Conservation (phyloP, 208 protist species). For the Borovskyia barvae region DNA sequence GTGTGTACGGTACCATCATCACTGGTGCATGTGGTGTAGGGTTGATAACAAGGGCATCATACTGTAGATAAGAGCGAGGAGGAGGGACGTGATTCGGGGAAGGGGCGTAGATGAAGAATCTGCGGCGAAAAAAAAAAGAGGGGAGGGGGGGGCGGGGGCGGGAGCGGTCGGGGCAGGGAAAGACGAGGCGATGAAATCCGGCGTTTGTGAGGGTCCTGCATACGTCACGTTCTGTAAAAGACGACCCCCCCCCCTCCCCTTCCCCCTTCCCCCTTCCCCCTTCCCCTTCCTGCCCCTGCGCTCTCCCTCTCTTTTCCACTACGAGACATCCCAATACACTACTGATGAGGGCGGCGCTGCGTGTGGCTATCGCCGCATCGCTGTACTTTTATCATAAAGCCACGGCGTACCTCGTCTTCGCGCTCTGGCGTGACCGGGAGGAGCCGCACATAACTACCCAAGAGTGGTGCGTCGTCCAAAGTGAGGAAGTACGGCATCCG, state of each 20-base stretch:
- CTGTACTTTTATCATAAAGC: conserved; percentile 25
- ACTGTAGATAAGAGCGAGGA: too few relatives aligned
- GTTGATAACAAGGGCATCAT: not conserved
- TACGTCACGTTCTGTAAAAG: too few relatives aligned
- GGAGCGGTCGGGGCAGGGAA: not conserved
- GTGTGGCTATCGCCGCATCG: conserved; percentile 26
- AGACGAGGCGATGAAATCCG: too few relatives aligned
- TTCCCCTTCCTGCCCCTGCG: not conserved
- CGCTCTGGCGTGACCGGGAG: conserved; percentile 8
- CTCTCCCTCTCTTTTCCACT: not conserved
- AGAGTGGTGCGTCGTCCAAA: conserved; percentile 22
- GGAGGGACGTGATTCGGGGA: too few relatives aligned
- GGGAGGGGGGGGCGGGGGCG: too few relatives aligned
- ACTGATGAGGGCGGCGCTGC: conserved; percentile 20
- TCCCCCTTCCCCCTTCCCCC: not conserved
- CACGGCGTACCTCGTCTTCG: conserved; percentile 27
- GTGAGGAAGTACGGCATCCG: conserved; percentile 74
- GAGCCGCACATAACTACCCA: conserved; percentile 12
- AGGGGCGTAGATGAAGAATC: not conserved
- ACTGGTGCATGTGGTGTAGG: not conserved
- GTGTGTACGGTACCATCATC: not conserved
- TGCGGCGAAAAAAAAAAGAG: not conserved
- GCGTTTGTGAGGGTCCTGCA: too few relatives aligned
- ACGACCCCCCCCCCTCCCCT: not conserved
- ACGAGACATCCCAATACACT: not conserved